Percentiles rank a stretch among this genome's conserved stretches.
Evolutionary conservation across 2,329 filamentous ascomycete genomes (phyloP).

Genomic region (Phaeoacremonium minimum): DNA sequence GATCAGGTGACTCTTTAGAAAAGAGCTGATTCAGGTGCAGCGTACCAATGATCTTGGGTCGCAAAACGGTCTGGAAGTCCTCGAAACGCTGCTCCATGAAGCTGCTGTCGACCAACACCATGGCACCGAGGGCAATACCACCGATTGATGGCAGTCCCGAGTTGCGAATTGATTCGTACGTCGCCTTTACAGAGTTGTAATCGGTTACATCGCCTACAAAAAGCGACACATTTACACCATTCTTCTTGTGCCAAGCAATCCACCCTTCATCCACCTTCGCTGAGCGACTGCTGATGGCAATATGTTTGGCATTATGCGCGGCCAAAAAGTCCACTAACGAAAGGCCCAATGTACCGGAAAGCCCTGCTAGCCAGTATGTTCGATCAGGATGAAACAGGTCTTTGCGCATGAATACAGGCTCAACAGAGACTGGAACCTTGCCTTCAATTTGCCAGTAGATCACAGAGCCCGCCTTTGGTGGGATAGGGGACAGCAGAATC

Average conservation of each 20-base stretch:
- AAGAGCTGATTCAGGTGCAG: conserved; percentile 1
- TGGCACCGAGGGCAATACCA: conserved; percentile 1
- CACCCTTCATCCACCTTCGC: not conserved
- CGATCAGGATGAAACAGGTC: conserved; percentile 1
- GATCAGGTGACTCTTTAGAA: too few relatives aligned
- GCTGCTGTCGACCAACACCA: conserved; percentile 1
- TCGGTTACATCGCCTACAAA: conserved; percentile 1
- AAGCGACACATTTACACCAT: not conserved
- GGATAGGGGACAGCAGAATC: too few relatives aligned
- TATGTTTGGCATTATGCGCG: not conserved
- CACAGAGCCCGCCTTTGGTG: too few relatives aligned
- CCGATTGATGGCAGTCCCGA: conserved; percentile 2
- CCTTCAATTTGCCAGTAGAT: too few relatives aligned
- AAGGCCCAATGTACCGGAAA: conserved; percentile 4
- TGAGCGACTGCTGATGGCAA: not conserved
- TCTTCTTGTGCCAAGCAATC: not conserved
- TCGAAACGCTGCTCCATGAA: not conserved
- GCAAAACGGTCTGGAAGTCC: not conserved
- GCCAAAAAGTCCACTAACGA: conserved; percentile 5
- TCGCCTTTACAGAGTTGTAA: too few relatives aligned
- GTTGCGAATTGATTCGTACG: too few relatives aligned
- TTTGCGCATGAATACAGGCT: too few relatives aligned
- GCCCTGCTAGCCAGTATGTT: conserved; percentile 5
- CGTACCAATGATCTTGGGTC: conserved; percentile 1
- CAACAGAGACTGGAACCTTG: too few relatives aligned